phyloP scores from a whole-genome alignment of 1,139 yeast genomes.

The Diutina siamensis region DNA sequence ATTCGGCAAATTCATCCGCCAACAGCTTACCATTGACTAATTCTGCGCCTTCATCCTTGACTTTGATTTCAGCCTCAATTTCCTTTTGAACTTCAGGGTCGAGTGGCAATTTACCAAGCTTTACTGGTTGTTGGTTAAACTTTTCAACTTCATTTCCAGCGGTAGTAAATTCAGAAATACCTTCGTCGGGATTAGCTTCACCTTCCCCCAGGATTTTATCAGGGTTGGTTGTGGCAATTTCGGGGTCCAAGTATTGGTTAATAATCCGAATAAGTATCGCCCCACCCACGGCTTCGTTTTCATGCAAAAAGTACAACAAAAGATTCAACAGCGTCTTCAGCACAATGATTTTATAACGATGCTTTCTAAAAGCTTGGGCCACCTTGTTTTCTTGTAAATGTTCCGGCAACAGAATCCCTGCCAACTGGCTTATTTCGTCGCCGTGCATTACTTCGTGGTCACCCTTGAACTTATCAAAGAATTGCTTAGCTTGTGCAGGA shows the following conservation, averaged over 20 bases:
- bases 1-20: constrained; percentile 37
- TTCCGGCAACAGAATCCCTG: constrained; percentile 66
- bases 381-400: constrained; percentile 76
- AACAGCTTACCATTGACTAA: constrained; percentile 28
- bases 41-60: constrained; percentile 49
- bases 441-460: constrained; percentile 76
- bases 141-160: constrained; percentile 38
- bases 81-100: constrained; percentile 82
- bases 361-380: constrained; percentile 62
- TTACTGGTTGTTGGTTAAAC: constrained; percentile 63
- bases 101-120: constrained; percentile 72
- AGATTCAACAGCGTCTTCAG: constrained; percentile 81
- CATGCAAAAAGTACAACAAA: constrained; percentile 76
- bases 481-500: constrained; percentile 52
- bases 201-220: constrained; percentile 35
- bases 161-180: constrained; percentile 41
- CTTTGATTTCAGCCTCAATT: constrained; percentile 70
- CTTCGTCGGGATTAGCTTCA: constrained; percentile 49
- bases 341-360: constrained; percentile 65
- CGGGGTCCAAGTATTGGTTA: constrained; percentile 75
- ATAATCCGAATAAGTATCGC: constrained; percentile 74
- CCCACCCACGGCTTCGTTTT: constrained; percentile 89
- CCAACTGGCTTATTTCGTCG: constrained; percentile 58
- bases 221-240: constrained; percentile 35
- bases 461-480: constrained; percentile 60